These are phyloP conservation scores for Cardamine occulta DNA, from an alignment of 345 rosid genomes.

Conservation along the genomic window DNA sequence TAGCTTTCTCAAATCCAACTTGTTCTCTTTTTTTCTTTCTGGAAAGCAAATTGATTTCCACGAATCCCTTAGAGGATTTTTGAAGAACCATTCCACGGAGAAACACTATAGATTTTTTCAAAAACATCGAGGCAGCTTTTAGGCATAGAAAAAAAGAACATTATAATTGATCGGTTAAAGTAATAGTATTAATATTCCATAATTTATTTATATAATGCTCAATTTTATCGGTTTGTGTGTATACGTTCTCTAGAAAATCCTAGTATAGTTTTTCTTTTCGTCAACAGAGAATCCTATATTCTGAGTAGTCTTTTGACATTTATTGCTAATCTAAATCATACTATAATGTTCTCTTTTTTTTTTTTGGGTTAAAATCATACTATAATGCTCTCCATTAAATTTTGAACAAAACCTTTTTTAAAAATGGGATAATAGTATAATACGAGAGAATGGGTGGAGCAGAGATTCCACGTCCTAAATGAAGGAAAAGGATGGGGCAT, in stretches of 20 bases:
- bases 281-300: constrained; percentile 2
- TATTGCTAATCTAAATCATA: constrained; percentile 18
- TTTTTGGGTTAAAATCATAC: constrained; percentile 15
- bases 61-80: neutral
- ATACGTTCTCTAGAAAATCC: constrained; percentile 32
- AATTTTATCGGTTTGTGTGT: constrained; percentile 42
- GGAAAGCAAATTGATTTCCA: neutral
- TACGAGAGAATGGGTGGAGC: constrained; percentile 70
- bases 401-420: neutral
- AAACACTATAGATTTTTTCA: neutral
- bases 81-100: neutral
- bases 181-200: constrained; percentile 40
- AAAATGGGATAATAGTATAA: constrained; percentile 49
- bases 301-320: neutral
- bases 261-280: neutral
- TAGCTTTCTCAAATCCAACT: neutral
- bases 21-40: neutral
- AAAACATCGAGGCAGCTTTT: neutral
- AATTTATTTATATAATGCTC: constrained; percentile 44
- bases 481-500: constrained; percentile 71
- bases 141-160: neutral
- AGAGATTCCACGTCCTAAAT: constrained; percentile 71
- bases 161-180: neutral
- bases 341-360: neutral
- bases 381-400: constrained; percentile 26